Evolutionary conservation across 2,329 filamentous ascomycete species (phyloP), one percentile per base, ranked within the genome.

Genomic region (Shiraia sp.): DNA sequence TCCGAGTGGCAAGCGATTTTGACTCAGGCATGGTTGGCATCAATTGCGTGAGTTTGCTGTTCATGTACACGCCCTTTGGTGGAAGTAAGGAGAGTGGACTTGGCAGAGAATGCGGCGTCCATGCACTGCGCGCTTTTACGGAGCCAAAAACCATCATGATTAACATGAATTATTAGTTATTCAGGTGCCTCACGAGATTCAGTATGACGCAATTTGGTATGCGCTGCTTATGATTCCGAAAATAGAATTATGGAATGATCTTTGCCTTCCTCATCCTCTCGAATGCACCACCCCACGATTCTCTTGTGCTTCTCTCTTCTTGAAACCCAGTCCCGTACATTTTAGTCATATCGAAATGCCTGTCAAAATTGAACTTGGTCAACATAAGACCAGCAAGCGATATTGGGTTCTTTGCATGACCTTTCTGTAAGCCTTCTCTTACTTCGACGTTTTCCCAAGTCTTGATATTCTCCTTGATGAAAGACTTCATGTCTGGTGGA

Each of bases 131-230:
- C 17, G 69, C 70, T 24, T 79, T 71, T 40, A 79, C 75, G 0
- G 75, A 79, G 54, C 65, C 72, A 12, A 79, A 79, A 69, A 77
- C 75, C 0, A 70, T 78, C 10, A 72, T 78, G 66, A 64, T 78
- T 3, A 69, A 78, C 34, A 48, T 68, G 56, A 67, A 48, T 22
- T 65, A 65, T 30, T 66, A 62, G 32, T 17, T 22, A 22, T 22
- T 22, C 8, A 4, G 17, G 12, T 26, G 23, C n/a, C 13, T 15
- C 12, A 27, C 16, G 12, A 26, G 8, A 28, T 36, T 22, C 24
- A n/a, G n/a, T n/a, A n/a, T n/a, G n/a, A n/a, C n/a, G n/a, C n/a
- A n/a, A n/a, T n/a, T n/a, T 22, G 4, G 19, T 22, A 22, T 4
- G 4, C 42, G 16, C 31, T 32, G 12, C 4, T 39, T 24, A 32